phyloP scores from a whole-genome alignment of 768 basidiomycete species.

The Symmetrospora coprosmae region DNA sequence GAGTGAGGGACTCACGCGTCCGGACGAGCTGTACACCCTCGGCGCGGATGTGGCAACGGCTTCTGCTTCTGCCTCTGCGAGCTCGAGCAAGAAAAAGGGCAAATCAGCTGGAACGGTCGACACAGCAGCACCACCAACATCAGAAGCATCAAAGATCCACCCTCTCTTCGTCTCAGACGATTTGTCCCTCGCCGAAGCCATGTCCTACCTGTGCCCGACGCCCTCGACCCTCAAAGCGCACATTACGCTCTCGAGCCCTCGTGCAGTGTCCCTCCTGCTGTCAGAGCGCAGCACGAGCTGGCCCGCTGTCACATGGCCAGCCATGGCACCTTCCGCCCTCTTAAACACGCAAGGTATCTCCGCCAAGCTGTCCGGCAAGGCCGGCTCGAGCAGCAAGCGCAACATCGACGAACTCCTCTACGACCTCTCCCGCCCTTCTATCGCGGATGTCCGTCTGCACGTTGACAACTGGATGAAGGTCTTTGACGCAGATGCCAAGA shows the following conservation, averaged over 20 bases:
- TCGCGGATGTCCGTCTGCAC: slow-evolving; percentile 1
- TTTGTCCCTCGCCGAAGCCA: neutral
- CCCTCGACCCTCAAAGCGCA: slow-evolving; percentile 14
- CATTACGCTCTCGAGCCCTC: neutral
- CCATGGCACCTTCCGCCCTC: too few relatives aligned
- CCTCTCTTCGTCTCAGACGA: neutral
- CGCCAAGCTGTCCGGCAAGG: too few relatives aligned
- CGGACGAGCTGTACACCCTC: too few relatives aligned
- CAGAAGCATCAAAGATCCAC: neutral
- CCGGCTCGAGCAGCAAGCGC: too few relatives aligned
- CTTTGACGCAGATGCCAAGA: neutral
- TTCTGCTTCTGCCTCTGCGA: too few relatives aligned
- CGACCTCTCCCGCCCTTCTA: neutral
- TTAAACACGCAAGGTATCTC: too few relatives aligned
- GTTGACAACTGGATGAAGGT: slow-evolving; percentile 19
- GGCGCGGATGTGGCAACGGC: too few relatives aligned
- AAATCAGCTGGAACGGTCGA: neutral
- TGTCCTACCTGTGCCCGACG: slow-evolving; percentile 8
- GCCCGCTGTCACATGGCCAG: slow-evolving; percentile 2
- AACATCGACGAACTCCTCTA: slow-evolving; percentile 14
- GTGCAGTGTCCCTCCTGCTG: neutral
- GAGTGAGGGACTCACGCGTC: neutral
- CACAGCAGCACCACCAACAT: neutral
- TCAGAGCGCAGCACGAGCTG: neutral
- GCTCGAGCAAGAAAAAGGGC: neutral